phyloP scores from a whole-genome alignment of 2,329 filamentous ascomycete species.

The Cladobotryum mycophilum region DNA sequence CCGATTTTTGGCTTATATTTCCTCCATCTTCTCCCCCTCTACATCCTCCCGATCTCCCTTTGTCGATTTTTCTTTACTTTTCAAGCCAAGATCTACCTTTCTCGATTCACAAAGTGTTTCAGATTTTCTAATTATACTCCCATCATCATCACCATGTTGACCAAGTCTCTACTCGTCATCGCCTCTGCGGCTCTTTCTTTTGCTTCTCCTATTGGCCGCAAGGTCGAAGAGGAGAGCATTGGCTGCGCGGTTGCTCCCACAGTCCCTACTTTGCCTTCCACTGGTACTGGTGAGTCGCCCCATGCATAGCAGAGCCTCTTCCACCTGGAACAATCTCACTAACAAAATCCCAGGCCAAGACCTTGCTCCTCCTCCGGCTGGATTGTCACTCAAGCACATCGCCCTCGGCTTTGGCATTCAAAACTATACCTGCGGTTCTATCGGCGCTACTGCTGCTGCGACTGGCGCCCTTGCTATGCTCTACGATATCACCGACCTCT shows the following conservation, averaged over 20 bases:
- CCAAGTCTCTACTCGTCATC: constrained; percentile 27
- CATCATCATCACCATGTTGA: constrained; percentile 23
- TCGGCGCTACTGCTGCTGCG: constrained; percentile 30
- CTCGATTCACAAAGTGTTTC: background rate
- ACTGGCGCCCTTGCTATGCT: constrained; percentile 54
- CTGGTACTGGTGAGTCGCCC: constrained; percentile 29
- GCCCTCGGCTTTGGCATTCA: constrained; percentile 59
- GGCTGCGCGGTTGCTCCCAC: constrained; percentile 1
- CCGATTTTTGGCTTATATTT: constrained; percentile 10
- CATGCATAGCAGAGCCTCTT: background rate
- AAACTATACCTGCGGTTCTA: constrained; percentile 57
- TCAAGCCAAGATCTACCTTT: background rate
- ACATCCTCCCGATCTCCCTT: background rate
- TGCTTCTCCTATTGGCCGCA: constrained; percentile 20
- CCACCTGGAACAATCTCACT: constrained; percentile 9
- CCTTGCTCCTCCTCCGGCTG: constrained; percentile 36
- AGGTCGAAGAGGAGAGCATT: background rate
- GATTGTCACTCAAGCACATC: constrained; percentile 45
- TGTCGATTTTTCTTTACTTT: background rate
- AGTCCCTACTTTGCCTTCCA: constrained; percentile 31
- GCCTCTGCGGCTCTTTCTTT: constrained; percentile 28
- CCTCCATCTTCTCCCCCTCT: constrained; percentile 6
- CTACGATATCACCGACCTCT: constrained; percentile 50
- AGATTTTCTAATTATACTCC: too few relatives aligned
- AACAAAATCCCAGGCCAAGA: constrained; percentile 30